Percentiles rank a stretch among this genome's conserved stretches.
Conservation (phyloP, 495 filamentous ascomycete genomes). For the Neurospora pannonica region DNA sequence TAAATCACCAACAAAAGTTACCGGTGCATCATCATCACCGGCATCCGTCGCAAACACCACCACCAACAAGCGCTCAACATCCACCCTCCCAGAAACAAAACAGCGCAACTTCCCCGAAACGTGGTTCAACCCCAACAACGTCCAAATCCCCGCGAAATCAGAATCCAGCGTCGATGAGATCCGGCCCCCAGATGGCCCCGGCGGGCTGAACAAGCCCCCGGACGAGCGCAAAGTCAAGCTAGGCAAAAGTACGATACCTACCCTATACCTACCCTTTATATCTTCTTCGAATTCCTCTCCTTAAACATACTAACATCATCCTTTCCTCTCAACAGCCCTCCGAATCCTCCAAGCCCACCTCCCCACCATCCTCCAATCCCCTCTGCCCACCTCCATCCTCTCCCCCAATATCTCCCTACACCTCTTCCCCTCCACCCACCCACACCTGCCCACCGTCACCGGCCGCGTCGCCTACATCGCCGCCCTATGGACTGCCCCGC, state of each 20-base stretch:
- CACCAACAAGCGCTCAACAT: slow-evolving; percentile 8
- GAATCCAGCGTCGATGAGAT: slow-evolving; percentile 1
- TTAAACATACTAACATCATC: not conserved
- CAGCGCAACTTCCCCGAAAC: slow-evolving; percentile 1
- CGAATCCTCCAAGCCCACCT: slow-evolving; percentile 78
- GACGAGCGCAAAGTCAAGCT: slow-evolving; percentile 80
- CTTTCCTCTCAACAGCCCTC: slow-evolving; percentile 50
- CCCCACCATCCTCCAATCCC: slow-evolving; percentile 74
- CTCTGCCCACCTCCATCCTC: slow-evolving; percentile 76
- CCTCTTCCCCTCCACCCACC: slow-evolving; percentile 94
- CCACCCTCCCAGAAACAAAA: not conserved
- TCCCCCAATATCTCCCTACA: slow-evolving; percentile 84
- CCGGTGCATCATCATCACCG: slow-evolving; percentile 10
- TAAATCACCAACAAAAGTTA: not conserved
- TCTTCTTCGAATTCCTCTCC: not conserved
- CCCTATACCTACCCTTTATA: too few species aligned
- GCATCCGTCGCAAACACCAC: slow-evolving; percentile 1
- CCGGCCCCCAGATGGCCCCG: slow-evolving; percentile 1
- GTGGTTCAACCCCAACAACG: not conserved
- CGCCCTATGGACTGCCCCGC: slow-evolving; percentile 86
- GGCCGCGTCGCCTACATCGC: slow-evolving; percentile 86
- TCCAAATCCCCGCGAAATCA: not conserved
- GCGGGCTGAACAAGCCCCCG: slow-evolving; percentile 29
- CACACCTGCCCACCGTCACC: slow-evolving; percentile 83
- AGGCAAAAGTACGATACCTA: slow-evolving; percentile 61